These are phyloP conservation scores for Clitopilus hobsonii DNA, from an alignment of 768 basidiomycete species.

Conservation along the genomic window DNA sequence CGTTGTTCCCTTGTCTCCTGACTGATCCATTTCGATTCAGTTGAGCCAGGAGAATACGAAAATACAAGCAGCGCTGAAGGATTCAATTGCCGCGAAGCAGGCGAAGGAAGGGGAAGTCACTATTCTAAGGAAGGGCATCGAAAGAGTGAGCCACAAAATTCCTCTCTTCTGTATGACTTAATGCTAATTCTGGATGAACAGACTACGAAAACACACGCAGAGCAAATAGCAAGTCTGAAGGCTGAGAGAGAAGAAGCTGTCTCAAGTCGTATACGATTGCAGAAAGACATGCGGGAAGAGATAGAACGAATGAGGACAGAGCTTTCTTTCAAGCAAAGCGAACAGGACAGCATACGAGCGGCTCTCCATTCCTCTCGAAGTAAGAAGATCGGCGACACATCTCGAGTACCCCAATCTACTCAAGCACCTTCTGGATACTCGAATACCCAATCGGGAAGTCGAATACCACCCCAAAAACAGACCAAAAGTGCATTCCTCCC, in stretches of 20 bases:
- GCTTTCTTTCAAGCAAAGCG: constrained; percentile 49
- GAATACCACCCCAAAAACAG: constrained; percentile 14
- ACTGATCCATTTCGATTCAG: constrained; percentile 25
- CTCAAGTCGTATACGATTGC: constrained; percentile 45
- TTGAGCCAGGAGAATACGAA: constrained; percentile 45
- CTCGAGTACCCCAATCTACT: constrained; percentile 12
- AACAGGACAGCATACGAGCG: background rate
- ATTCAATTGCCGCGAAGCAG: constrained; percentile 45
- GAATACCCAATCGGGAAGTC: constrained; percentile 4
- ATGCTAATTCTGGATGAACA: constrained; percentile 16
- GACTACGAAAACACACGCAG: constrained; percentile 55
- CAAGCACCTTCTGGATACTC: background rate
- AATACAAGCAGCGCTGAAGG: constrained; percentile 39
- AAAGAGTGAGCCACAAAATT: constrained; percentile 43
- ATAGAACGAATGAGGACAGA: constrained; percentile 68
- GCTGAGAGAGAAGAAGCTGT: constrained; percentile 59
- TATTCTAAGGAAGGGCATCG: constrained; percentile 59
- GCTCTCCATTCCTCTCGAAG: constrained; percentile 19
- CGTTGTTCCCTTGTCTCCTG: background rate
- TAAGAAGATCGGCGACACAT: constrained; percentile 22
- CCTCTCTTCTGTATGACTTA: background rate
- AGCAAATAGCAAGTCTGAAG: constrained; percentile 52
- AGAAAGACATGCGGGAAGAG: constrained; percentile 62
- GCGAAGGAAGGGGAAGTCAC: constrained; percentile 70
- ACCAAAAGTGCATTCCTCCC: constrained; percentile 27